phyloP scores from a whole-genome alignment of 495 filamentous ascomycete species.

The Podospora anserina region DNA sequence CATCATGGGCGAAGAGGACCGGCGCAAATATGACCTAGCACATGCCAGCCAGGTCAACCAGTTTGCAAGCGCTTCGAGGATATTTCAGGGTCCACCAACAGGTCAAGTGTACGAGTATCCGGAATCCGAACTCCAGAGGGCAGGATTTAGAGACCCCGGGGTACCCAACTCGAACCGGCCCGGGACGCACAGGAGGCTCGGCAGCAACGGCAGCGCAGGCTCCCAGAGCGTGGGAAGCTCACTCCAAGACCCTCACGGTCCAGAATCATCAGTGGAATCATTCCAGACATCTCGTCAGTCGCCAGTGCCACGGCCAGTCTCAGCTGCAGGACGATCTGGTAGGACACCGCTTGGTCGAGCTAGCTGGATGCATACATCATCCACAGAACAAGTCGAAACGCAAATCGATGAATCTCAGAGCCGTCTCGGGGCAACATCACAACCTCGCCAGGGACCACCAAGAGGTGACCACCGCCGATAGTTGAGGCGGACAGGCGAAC shows the following conservation, averaged over 20 bases:
- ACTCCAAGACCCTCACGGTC: conserved; percentile 13
- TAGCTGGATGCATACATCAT: conserved; percentile 30
- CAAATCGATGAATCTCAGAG: conserved; percentile 23
- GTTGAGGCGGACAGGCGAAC: conserved; percentile 11
- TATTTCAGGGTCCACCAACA: conserved; percentile 48
- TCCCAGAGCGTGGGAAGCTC: conserved; percentile 11
- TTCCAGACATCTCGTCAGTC: conserved; percentile 14
- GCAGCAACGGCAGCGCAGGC: conserved; percentile 32
- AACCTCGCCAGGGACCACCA: background rate
- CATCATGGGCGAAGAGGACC: conserved; percentile 76
- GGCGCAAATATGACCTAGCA: conserved; percentile 65
- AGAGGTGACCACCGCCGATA: conserved; percentile 17
- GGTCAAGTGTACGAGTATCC: conserved; percentile 53
- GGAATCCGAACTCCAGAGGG: conserved; percentile 48
- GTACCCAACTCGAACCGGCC: conserved; percentile 20
- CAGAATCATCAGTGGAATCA: conserved; percentile 13
- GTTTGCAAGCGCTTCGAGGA: conserved; percentile 47
- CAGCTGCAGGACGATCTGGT: conserved; percentile 20
- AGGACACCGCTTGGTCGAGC: conserved; percentile 37
- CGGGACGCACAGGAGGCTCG: conserved; percentile 27
- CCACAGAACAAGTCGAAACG: conserved; percentile 30
- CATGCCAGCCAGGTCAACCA: conserved; percentile 54
- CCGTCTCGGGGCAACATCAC: background rate
- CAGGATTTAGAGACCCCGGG: conserved; percentile 41
- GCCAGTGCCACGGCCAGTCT: conserved; percentile 17